These are phyloP conservation scores for Brassica hybrid DNA, from an alignment of 441 rosid species.

Conservation along the genomic window DNA sequence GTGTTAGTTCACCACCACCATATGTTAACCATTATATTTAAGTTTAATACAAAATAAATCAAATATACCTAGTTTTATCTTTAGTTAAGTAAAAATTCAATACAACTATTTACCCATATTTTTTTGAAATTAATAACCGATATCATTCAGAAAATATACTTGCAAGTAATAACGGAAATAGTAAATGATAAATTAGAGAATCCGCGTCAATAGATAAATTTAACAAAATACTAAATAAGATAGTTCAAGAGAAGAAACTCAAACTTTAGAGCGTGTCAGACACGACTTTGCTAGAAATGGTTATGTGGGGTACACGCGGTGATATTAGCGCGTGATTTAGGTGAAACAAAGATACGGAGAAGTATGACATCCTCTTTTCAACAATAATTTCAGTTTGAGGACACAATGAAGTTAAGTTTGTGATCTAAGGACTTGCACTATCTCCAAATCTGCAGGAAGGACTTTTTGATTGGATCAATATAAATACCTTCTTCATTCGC, in stretches of 20 bases:
- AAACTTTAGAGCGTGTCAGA: conserved; percentile 21
- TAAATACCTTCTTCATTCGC: conserved; percentile 45
- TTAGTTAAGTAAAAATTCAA: neutral
- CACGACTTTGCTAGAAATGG: neutral
- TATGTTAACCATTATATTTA: neutral
- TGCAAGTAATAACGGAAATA: neutral
- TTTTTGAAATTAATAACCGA: neutral
- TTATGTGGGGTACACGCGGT: neutral
- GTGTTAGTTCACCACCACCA: neutral
- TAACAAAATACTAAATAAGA: conserved; percentile 16
- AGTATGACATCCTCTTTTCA: conserved; percentile 24
- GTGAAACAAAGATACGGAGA: conserved; percentile 25
- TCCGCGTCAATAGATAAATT: conserved; percentile 20
- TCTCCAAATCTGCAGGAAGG: conserved; percentile 57
- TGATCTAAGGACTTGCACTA: conserved; percentile 42
- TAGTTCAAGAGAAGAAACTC: conserved; percentile 7
- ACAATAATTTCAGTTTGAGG: conserved; percentile 39
- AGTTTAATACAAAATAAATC: neutral
- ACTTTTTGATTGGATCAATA: conserved; percentile 41
- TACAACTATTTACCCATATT: neutral
- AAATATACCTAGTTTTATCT: neutral
- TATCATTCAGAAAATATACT: neutral
- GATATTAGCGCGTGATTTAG: neutral
- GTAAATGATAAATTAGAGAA: neutral
- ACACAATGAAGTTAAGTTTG: conserved; percentile 41